A percentile compares a stretch with the other conserved stretches of the same genome.
Conservation (phyloP, 352 stramenopile species). For the Globisporangium paddicum region DNA sequence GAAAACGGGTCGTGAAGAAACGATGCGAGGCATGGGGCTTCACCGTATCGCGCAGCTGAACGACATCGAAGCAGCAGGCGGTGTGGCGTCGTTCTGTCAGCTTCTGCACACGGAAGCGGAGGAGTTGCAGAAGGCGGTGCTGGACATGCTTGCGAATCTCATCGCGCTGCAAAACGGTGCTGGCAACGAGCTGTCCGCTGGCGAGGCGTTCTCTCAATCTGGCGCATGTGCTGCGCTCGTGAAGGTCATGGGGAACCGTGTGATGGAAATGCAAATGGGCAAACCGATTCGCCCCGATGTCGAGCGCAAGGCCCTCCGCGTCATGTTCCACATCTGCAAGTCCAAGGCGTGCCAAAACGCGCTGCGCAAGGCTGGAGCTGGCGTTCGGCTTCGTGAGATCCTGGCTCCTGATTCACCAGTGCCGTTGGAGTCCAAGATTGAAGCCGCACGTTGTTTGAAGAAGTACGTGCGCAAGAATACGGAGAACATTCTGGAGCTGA, state of each 20-base stretch:
- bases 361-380: constrained; percentile 53
- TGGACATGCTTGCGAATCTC: constrained; percentile 77
- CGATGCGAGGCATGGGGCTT: constrained; percentile 51
- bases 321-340: constrained; percentile 74
- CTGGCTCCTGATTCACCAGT: constrained; percentile 44
- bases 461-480: constrained; percentile 69
- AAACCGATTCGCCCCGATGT: constrained; percentile 42
- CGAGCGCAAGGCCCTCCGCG: constrained; percentile 60
- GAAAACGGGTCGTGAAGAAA: constrained; percentile 56
- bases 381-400: constrained; percentile 48
- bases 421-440: constrained; percentile 49
- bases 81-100: constrained; percentile 66
- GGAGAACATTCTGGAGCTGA: constrained; percentile 69
- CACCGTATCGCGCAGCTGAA: constrained; percentile 81
- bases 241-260: constrained; percentile 53
- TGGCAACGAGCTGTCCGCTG: constrained; percentile 55
- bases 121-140: constrained; percentile 42
- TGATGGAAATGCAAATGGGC: constrained; percentile 49
- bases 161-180: constrained; percentile 71
- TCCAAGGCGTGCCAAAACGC: constrained; percentile 60
- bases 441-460: constrained; percentile 68
- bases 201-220: constrained; percentile 63
- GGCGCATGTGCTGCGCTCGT: constrained; percentile 52
- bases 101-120: constrained; percentile 50
- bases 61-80: constrained; percentile 76